Evolutionary conservation across 2,329 filamentous ascomycete genomes (phyloP).

Genomic region (Venturia nashicola): DNA sequence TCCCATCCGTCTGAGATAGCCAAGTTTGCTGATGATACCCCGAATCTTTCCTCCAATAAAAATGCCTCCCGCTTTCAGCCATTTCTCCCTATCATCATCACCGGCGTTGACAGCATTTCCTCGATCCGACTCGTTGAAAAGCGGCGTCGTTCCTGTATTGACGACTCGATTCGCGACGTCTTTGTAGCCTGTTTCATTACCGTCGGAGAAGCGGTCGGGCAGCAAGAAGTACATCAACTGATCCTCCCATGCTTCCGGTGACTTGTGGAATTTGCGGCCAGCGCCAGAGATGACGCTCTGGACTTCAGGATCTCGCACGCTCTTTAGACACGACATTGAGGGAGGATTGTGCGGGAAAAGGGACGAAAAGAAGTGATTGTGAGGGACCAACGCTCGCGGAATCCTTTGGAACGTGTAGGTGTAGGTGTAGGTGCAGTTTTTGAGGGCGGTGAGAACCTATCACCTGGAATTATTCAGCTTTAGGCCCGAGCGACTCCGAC

Average conservation of each 20-base stretch:
- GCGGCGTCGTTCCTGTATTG: not conserved
- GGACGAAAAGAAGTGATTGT: not conserved
- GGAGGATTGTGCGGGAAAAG: not conserved
- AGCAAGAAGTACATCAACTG: slow-evolving; percentile 16
- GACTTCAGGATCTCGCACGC: slow-evolving; percentile 2
- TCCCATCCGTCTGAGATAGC: slow-evolving; percentile 16
- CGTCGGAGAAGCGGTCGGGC: slow-evolving; percentile 16
- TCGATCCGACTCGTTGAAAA: slow-evolving; percentile 8
- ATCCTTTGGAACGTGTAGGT: not conserved
- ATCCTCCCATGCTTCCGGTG: slow-evolving; percentile 16
- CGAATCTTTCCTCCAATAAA: slow-evolving; percentile 15
- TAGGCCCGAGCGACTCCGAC: too few species aligned
- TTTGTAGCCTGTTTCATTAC: slow-evolving; percentile 10
- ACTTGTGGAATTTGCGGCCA: slow-evolving; percentile 8
- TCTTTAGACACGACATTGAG: not conserved
- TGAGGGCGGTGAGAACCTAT: not conserved
- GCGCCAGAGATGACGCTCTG: not conserved
- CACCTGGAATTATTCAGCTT: not conserved
- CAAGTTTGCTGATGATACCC: slow-evolving; percentile 16
- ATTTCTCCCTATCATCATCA: not conserved
- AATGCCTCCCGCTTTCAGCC: slow-evolving; percentile 11
- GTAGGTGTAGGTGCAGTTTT: not conserved
- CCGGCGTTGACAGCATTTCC: slow-evolving; percentile 9
- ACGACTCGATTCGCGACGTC: not conserved
- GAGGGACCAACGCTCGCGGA: not conserved